phyloP scores from a whole-genome alignment of 106 monocot genomes.

The Dendrobium chrysotoxum region DNA sequence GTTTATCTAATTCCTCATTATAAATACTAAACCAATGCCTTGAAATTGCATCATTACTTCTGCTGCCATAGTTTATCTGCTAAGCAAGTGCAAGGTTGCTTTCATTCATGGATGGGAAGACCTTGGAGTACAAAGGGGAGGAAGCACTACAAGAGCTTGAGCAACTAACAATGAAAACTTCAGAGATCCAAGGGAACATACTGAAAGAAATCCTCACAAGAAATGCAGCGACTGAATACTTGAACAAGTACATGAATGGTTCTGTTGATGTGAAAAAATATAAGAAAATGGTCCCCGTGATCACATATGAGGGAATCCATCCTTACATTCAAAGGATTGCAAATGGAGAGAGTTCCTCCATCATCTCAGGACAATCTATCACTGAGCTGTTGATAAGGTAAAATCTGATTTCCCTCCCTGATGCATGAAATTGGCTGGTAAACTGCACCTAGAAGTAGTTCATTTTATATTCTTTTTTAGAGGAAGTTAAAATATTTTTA shows the following conservation, averaged over 20 bases:
- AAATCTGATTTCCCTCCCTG: neutral
- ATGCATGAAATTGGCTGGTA: neutral
- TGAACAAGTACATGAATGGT: constrained; percentile 42
- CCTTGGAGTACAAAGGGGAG: constrained; percentile 39
- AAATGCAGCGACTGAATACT: constrained; percentile 47
- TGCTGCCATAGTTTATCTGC: neutral
- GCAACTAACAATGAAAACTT: constrained; percentile 39
- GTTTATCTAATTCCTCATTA: neutral
- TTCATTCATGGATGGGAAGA: constrained; percentile 32
- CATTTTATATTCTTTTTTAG: neutral
- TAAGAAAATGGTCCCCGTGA: constrained; percentile 45
- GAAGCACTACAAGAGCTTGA: constrained; percentile 43
- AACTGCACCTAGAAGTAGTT: neutral
- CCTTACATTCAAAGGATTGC: constrained; percentile 53
- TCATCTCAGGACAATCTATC: constrained; percentile 38
- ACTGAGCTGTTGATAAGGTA: constrained; percentile 46
- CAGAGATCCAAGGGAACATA: constrained; percentile 33
- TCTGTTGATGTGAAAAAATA: constrained; percentile 20
- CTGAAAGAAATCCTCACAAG: constrained; percentile 36
- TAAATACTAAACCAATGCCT: neutral
- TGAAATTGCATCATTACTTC: neutral
- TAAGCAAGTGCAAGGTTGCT: neutral
- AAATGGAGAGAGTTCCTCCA: constrained; percentile 39
- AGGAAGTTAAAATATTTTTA: neutral
- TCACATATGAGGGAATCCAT: constrained; percentile 32